Base-by-base conservation (phyloP, 495 filamentous ascomycete species). In the Aspergillus leporis region DNA sequence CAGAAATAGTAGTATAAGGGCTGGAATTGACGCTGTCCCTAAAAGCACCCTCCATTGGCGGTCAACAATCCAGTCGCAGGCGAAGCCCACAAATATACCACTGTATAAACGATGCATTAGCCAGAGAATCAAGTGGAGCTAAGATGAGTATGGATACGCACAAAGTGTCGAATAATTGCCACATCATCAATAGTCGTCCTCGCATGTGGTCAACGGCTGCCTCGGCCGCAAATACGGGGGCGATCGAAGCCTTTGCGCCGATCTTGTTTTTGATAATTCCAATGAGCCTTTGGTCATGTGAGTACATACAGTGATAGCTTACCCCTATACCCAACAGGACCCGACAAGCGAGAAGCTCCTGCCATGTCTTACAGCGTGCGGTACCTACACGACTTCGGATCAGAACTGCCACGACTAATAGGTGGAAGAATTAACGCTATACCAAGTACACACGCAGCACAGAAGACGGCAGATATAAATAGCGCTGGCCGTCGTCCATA, bases 111-210 rank as follows among this genome's bases (percentile, higher is more conserved):
- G 38, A 14, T n/a, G 4, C 16, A 14, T 36, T 36, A 36, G 34
- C 10, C 2, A 14, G 0, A 41, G 38, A 41, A 41, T 5, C 0
- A n/a, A 41, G 10, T n/a, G 13, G 22, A 51, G n/a, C n/a, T n/a
- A 45, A 52, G 38, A 41, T 13, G 38, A n/a, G 0, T 45, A 21
- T 40, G 19, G 0, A n/a, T 19, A 55, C 65, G 12, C 57, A 75
- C 51, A 88, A 81, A 56, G 88, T 86, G 56, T 87, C 87, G 57
- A 87, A 91, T 71, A 91, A 76, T 62, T 92, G 89, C 88, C 87
- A 91, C 30, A 76, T 80, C 88, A 91, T 91, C 43, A 89, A 83
- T 12, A 91, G 69, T 19, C 79, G 84, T 43, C 89, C 89, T 59
- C 89, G 78, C 53, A 91, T 84, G 16, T 78, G 63, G 19, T 88